phyloP scores from a whole-genome alignment of 139 green algal species.

The Raphidocelis subcapitata region DNA sequence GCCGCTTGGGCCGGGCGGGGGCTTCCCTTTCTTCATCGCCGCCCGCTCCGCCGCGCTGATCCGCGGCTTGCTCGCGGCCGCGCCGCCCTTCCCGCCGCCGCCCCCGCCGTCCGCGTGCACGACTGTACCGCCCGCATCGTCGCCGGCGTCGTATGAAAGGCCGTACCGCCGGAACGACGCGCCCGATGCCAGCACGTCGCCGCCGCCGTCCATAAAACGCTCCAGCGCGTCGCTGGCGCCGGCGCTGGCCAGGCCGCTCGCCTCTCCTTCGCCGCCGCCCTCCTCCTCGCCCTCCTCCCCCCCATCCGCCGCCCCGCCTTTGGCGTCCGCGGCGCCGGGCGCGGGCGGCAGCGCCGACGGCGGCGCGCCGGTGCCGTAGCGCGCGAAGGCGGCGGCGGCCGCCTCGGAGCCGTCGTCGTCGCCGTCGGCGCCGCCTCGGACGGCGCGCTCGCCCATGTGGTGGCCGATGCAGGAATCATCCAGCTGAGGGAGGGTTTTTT shows the following conservation, averaged over 20 bases:
- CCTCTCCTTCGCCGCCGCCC: background rate
- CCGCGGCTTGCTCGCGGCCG: conserved; percentile 37
- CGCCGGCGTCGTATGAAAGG: no score
- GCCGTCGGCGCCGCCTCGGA: conserved; percentile 18
- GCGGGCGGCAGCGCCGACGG: conserved; percentile 1
- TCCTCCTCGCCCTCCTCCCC: conserved; percentile 18
- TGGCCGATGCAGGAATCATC: conserved; percentile 77
- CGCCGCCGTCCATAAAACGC: conserved; percentile 37
- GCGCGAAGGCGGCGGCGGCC: background rate
- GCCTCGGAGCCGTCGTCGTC: conserved; percentile 19
- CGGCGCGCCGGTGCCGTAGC: conserved; percentile 6
- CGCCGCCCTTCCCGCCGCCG: no score
- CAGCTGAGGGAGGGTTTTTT: conserved; percentile 33
- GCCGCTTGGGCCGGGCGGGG: conserved; percentile 3
- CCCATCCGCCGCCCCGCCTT: conserved; percentile 13
- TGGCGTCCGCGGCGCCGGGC: background rate
- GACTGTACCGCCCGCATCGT: no score
- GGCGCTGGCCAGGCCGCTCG: background rate
- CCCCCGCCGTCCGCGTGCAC: no score
- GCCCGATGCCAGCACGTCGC: conserved; percentile 9
- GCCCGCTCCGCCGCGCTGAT: conserved; percentile 71
- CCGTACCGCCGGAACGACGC: conserved; percentile 40
- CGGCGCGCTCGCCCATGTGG: conserved; percentile 83
- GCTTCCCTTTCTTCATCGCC: conserved; percentile 48
- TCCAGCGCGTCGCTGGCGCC: conserved; percentile 16